Conservation (phyloP, 2,329 filamentous ascomycete species). For the Fusarium tuaranense region DNA sequence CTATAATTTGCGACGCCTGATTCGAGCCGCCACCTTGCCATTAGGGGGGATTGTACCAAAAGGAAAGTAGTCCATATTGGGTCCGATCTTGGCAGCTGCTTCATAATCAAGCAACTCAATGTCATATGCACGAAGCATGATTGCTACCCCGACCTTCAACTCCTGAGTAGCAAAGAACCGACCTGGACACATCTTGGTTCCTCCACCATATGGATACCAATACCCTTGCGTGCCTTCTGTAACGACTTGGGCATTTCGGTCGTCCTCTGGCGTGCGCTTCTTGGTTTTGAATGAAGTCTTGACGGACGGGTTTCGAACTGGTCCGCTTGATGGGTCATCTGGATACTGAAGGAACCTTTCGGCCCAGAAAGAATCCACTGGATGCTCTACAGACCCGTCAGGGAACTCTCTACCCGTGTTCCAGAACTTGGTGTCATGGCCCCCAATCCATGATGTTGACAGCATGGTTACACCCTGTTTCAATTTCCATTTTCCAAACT, state of each 20-base stretch:
- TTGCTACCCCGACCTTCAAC: constrained; percentile 45
- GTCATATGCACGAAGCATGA: constrained; percentile 48
- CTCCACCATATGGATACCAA: constrained; percentile 52
- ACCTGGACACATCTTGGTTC: constrained; percentile 49
- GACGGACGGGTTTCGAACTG: background rate
- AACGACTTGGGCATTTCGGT: background rate
- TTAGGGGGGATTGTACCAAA: constrained; percentile 40
- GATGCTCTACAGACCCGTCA: constrained; percentile 22
- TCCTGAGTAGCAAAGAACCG: constrained; percentile 52
- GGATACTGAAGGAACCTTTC: constrained; percentile 38
- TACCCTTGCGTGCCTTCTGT: constrained; percentile 44
- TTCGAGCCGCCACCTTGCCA: constrained; percentile 24
- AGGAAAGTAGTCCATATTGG: constrained; percentile 40
- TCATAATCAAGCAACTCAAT: constrained; percentile 42
- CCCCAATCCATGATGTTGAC: constrained; percentile 25
- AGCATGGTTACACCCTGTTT: constrained; percentile 29
- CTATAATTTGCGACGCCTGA: constrained; percentile 15
- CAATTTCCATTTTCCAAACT: constrained; percentile 33
- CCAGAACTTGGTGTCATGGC: constrained; percentile 32
- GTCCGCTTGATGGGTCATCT: constrained; percentile 34
- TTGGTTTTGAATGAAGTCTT: background rate
- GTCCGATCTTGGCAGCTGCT: constrained; percentile 14
- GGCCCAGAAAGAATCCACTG: constrained; percentile 36
- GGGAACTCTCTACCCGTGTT: constrained; percentile 22
- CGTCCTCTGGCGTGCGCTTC: constrained; percentile 7